Evolutionary conservation across 352 stramenopile species (phyloP), one percentile per base, ranked within the genome.

Genomic region (Phytophthora lateralis): DNA sequence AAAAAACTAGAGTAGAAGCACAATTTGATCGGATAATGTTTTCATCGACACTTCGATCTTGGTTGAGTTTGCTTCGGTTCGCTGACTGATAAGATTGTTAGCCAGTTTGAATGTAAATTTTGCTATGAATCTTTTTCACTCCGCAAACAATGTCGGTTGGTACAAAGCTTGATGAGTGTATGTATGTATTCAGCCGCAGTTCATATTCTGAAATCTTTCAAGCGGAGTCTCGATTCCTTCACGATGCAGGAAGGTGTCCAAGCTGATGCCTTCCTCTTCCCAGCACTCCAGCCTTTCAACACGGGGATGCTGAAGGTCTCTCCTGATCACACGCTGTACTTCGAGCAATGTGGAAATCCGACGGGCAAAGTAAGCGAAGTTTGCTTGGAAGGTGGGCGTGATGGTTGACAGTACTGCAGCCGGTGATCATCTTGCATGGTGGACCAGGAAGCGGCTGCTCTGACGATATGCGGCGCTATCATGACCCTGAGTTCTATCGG

Each of bases 401-500:
- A 24, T 24, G 21, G 7, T 37, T 37, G 30, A 37, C 30, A 12
- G 30, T 37, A 15, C 12, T 37, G 30, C 30, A 37, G 30, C 7
- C 30, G 9, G 30, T 37, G 30, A 15, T 37, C 9, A 37, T 37
- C 12, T 37, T 37, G 30, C 30, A 37, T 15, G 71, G 9, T 4
- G 34, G 37, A 6, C 94, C 94, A 5, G 93, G 93, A n/a, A 83
- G 82, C 5, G 91, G 88, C 18, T 98, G 90, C 73, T 87, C 71
- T 42, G 76, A 89, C 1, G 81, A 73, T 55, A 96, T 97, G 82
- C 80, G 86, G 11, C 85, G 87, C 41, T 98, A 91, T 73, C 96
- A 97, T 75, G 87, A 97, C 72, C 91, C 90, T 20, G 47, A 75
- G 17, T 71, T 88, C 17, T 98, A 97, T 59, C 82, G 79, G 93